Evolutionary conservation across 1,284 basidiomycete species (phyloP).

Genomic region (Trichosporon ovoides): DNA sequence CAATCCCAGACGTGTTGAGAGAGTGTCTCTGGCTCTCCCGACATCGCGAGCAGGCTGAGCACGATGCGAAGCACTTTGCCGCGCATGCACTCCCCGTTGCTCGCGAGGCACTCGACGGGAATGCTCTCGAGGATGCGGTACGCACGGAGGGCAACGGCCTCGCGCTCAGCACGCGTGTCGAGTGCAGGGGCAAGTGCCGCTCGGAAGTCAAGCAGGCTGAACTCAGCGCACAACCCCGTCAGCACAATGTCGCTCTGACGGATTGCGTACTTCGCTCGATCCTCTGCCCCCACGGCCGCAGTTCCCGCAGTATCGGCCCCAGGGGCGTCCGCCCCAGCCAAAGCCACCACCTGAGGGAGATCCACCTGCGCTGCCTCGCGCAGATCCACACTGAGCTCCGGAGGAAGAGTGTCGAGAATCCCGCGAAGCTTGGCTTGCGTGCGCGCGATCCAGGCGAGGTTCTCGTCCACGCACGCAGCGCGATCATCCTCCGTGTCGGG

Average conservation of each 20-base stretch:
- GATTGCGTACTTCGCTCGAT: neutral
- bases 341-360: no score
- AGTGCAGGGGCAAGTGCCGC: constrained; percentile 22
- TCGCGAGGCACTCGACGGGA: constrained; percentile 31
- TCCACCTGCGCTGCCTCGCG: neutral
- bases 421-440: constrained; percentile 6
- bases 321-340: no score
- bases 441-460: constrained; percentile 5
- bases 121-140: constrained; percentile 26
- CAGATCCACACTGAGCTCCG: neutral
- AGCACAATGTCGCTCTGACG: neutral
- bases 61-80: constrained; percentile 36
- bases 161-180: constrained; percentile 24
- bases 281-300: neutral
- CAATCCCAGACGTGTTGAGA: constrained; percentile 32
- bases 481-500: neutral
- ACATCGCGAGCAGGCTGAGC: constrained; percentile 25
- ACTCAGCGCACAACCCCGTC: constrained; percentile 19
- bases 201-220: constrained; percentile 30
- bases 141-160: constrained; percentile 26
- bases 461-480: neutral
- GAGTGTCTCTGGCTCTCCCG: constrained; percentile 23
- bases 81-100: constrained; percentile 37
- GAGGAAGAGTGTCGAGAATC: constrained; percentile 9
- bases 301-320: neutral